Base-by-base conservation (phyloP, 352 stramenopile genomes). In the Poterioochromonas sp. region DNA sequence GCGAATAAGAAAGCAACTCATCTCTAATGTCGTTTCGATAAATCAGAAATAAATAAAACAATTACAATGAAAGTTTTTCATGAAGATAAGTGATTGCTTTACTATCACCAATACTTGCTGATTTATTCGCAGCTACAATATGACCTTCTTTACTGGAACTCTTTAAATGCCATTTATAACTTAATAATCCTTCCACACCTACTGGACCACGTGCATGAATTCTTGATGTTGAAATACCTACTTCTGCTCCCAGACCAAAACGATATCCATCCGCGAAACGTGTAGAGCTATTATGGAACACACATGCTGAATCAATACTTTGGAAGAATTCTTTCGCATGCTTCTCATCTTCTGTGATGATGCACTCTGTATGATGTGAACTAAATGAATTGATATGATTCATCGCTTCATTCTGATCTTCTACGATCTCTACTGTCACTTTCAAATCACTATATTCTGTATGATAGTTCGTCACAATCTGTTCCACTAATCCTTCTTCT, bases 261-360 rank as follows among this genome's bases (percentile, higher is more conserved):
- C 53, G 60, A n/a, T 37, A 78, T 18, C 71, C 62, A 78, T 68
- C 53, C 5, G 53, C 53, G 79, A 92, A 93, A 26, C 92, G 89
- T 68, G 94, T 98, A 60, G 91, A 97, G 41, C 92, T 93, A 82
- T 99, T 99, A 86, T 98, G 93, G 87, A 98, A 98, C 34, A 98
- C 94, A 82, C 93, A 98, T 32, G 94, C 94, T 60, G 91, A 95
- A 89, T 98, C 94, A 18, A 98, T 88, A 79, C 88, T 85, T 73
- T 85, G 77, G 18, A 94, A 78, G 82, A 93, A 95, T 43, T 84
- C 64, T 76, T 92, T 85, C 2, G 92, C 94, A 1, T 84, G 88
- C 18, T 83, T 85, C 32, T 86, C 80, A 79, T 97, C 89, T 68
- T 96, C 91, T 43, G 93, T 98, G 29, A 99, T 89, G 81, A 98